phyloP scores from a whole-genome alignment of 768 basidiomycete genomes.

The Cubamyces lactineus region DNA sequence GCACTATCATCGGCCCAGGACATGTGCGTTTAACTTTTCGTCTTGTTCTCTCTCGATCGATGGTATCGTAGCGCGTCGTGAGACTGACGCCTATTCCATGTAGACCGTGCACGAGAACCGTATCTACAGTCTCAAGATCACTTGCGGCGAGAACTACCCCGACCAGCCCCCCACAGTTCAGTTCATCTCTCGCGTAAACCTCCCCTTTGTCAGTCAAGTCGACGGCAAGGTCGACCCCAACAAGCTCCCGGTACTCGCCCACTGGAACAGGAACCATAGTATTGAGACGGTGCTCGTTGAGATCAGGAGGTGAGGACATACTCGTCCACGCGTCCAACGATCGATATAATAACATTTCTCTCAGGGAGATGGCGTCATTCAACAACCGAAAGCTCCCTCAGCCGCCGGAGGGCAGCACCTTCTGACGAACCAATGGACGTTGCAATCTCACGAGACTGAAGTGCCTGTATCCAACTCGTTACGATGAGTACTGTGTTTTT shows the following conservation, averaged over 20 bases:
- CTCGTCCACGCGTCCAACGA: background rate
- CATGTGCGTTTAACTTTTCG: slow-evolving; percentile 61
- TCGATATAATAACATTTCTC: background rate
- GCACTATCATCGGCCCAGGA: slow-evolving; percentile 97
- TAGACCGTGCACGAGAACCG: slow-evolving; percentile 98
- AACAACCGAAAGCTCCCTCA: slow-evolving; percentile 94
- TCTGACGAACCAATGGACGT: slow-evolving; percentile 40
- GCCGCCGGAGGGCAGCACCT: slow-evolving; percentile 84
- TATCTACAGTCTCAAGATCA: slow-evolving; percentile 94
- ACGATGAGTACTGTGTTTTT: slow-evolving; percentile 26
- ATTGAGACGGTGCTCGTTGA: slow-evolving; percentile 93
- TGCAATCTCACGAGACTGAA: slow-evolving; percentile 2
- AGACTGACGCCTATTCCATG: slow-evolving; percentile 11
- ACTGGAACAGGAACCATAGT: slow-evolving; percentile 77
- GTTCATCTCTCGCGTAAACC: slow-evolving; percentile 88
- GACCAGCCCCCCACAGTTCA: slow-evolving; percentile 79
- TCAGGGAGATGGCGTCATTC: slow-evolving; percentile 92
- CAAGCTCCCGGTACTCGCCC: slow-evolving; percentile 71
- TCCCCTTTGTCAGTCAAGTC: slow-evolving; percentile 82
- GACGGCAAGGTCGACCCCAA: slow-evolving; percentile 78
- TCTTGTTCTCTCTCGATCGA: slow-evolving; percentile 8
- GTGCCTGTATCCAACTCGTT: slow-evolving; percentile 17
- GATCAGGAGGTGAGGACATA: slow-evolving; percentile 75
- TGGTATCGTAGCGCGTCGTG: slow-evolving; percentile 22
- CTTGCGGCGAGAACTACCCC: slow-evolving; percentile 77